Evolutionary conservation across 2,329 filamentous ascomycete genomes (phyloP), one percentile per base, ranked within the genome.

Genomic region (Ophiostoma sp.): DNA sequence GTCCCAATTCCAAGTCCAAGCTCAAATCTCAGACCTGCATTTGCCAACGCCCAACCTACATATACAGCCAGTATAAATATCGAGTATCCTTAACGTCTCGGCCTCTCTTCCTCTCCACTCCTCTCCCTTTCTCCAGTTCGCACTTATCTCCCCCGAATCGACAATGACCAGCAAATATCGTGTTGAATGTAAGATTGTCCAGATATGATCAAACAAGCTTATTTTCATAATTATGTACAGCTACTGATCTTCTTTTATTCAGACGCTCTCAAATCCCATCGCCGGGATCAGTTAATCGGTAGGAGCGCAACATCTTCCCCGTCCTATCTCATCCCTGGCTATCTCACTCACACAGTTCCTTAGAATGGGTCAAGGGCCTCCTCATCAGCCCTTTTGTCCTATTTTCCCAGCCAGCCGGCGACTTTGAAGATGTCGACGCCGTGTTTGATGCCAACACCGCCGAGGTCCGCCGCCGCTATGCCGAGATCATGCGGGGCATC

Each of bases 311-410:
- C 25, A 7, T 12, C 42, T 59, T 70, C 22, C 28, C 70, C 31
- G 22, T 50, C 42, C 33, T 69, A 25, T 48, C 45, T 12, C 61
- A 63, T 42, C 28, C 48, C 52, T 31, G 28, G 59, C 28, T 25
- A 69, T 22, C 71, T 61, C 57, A 50, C 31, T 42, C n/a, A 50
- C 52, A 52, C 57, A 15, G 3, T 17, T 15, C 12, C 22, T 3
- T 78, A 90, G 94, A 97, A 91, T 98, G 95, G 95, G 93, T 98
- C 86, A 98, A 99, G 84, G 93, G 92, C 52, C 88, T 98, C 3
- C 86, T 98, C 15, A 96, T 96, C 1, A 95, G 98, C 0, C 96
- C 96, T 0, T 99, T 99, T 80, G 95, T 99, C 52, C 89, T 99
- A 71, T 94, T 97, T 81, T 98, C 95, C 0, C 95, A 98, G 80